Evolutionary conservation across 352 stramenopile genomes (phyloP), one percentile per base, ranked within the genome.

Genomic region (Globisporangium cylindrosporum): DNA sequence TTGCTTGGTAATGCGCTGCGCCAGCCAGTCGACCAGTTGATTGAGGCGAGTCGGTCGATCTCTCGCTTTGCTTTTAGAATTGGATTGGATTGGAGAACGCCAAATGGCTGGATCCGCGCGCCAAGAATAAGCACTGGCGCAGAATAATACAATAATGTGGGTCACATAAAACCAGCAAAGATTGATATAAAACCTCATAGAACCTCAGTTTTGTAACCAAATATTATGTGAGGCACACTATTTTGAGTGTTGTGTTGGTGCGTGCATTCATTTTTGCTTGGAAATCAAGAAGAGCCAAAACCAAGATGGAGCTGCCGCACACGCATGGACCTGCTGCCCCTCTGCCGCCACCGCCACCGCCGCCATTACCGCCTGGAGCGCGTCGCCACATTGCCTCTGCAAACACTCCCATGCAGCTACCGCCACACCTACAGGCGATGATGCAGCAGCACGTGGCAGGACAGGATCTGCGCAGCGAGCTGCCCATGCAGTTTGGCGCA

Each of bases 351-450:
- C 65, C 70, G 9, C 58, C 66, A 14, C 74, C 72, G 2, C 74
- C 75, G 2, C 67, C 67, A 1, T 34, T 63, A 3, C 58, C 70
- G 5, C 56, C 64, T 20, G 73, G 73, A 4, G 69, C 69, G 22
- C 64, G 67, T 8, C 57, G 38, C 43, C 57, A 69, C 34, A 46
- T 62, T 9, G 54, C 15, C 0, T 15, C 29, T 4, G 24, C 56
- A 48, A 14, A 27, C 8, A 24, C 55, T 2, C 56, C 62, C 25
- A 59, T 66, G 14, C 67, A 71, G 27, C 70, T 92, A 25, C 80
- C 81, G 15, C 77, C 74, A 24, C 75, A 90, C 18, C 56, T 90
- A 1, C 82, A 86, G 46, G 57, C 55, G 8, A 86, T 89, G 77
- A 84, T 89, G 77, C 70, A 64, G 1, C 80, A 89, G 36, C 59